Percentiles rank a stretch among this genome's conserved stretches.
Evolutionary conservation across 2,329 filamentous ascomycete genomes (phyloP).

Genomic region (Lachnellula hyalina): DNA sequence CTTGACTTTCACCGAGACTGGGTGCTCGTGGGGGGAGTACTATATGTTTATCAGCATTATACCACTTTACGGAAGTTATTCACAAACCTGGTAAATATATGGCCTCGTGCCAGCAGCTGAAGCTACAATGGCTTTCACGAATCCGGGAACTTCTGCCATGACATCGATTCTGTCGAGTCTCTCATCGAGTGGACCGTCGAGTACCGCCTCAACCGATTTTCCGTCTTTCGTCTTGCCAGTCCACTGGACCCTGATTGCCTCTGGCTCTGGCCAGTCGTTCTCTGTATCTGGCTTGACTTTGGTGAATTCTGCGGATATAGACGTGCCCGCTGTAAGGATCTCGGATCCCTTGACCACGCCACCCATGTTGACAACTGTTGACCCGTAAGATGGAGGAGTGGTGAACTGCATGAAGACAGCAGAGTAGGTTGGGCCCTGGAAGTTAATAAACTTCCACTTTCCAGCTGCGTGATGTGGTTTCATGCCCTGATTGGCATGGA

Average conservation of each 20-base stretch:
- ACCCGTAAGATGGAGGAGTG: conserved; percentile 88
- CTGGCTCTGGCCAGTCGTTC: conserved; percentile 87
- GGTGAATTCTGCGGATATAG: conserved; percentile 63
- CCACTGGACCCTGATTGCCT: conserved; percentile 71
- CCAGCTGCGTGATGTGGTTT: conserved; percentile 95
- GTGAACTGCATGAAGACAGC: conserved; percentile 94
- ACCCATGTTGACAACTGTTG: conserved; percentile 76
- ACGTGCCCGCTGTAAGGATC: conserved; percentile 66
- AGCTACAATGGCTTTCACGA: conserved; percentile 90
- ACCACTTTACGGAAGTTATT: neutral
- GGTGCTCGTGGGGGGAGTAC: conserved; percentile 63
- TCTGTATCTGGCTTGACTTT: conserved; percentile 65
- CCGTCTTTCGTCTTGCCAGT: conserved; percentile 70
- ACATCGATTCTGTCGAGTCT: conserved; percentile 83
- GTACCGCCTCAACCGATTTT: conserved; percentile 61
- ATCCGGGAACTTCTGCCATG: conserved; percentile 92
- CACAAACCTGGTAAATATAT: conserved; percentile 88
- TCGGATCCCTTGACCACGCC: conserved; percentile 76
- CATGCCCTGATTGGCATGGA: conserved; percentile 92
- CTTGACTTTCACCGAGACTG: conserved; percentile 73
- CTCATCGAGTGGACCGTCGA: conserved; percentile 64
- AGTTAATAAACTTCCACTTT: conserved; percentile 89
- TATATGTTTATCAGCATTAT: conserved; percentile 36
- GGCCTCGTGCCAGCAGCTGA: conserved; percentile 87
- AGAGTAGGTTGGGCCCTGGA: conserved; percentile 81